Percentiles rank a stretch among this genome's conserved stretches.
Evolutionary conservation across 2,329 filamentous ascomycete species (phyloP).

Genomic region (Coniella vitis): DNA sequence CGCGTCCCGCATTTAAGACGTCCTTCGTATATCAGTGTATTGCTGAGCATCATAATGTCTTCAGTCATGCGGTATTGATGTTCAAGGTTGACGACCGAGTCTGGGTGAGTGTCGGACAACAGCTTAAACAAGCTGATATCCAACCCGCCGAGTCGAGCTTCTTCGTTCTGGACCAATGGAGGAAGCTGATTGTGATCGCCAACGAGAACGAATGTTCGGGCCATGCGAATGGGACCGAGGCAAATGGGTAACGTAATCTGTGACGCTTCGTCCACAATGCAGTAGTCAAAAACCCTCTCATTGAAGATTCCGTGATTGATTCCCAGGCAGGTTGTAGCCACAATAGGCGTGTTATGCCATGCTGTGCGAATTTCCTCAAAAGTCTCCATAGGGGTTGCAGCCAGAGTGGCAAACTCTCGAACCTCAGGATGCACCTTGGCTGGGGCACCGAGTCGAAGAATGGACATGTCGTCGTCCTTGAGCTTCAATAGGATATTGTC

Average conservation of each 20-base stretch:
- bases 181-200: slow-evolving; percentile 96
- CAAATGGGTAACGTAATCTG: slow-evolving; percentile 96
- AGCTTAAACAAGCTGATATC: slow-evolving; percentile 93
- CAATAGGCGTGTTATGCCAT: slow-evolving; percentile 81
- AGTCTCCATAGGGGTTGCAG: slow-evolving; percentile 62
- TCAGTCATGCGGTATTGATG: slow-evolving; percentile 99
- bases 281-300: slow-evolving; percentile 90
- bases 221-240: slow-evolving; percentile 87
- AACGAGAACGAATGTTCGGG: slow-evolving; percentile 86
- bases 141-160: slow-evolving; percentile 76
- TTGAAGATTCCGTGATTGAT: slow-evolving; percentile 85
- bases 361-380: slow-evolving; percentile 78
- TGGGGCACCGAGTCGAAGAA: slow-evolving; percentile 77
- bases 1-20: slow-evolving; percentile 82
- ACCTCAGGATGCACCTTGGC: slow-evolving; percentile 87
- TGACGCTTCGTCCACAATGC: slow-evolving; percentile 95
- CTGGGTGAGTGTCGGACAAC: slow-evolving; percentile 80
- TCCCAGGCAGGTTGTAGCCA: slow-evolving; percentile 90
- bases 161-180: slow-evolving; percentile 86
- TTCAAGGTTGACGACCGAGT: slow-evolving; percentile 83
- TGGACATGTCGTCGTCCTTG: slow-evolving; percentile 65
- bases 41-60: slow-evolving; percentile 91
- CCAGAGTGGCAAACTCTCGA: slow-evolving; percentile 74
- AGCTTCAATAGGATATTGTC: slow-evolving; percentile 97
- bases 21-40: slow-evolving; percentile 88